A percentile compares a stretch with the other conserved stretches of the same genome.
Conservation (phyloP, 179 eudicot genomes). For the Spergularia azorica region DNA sequence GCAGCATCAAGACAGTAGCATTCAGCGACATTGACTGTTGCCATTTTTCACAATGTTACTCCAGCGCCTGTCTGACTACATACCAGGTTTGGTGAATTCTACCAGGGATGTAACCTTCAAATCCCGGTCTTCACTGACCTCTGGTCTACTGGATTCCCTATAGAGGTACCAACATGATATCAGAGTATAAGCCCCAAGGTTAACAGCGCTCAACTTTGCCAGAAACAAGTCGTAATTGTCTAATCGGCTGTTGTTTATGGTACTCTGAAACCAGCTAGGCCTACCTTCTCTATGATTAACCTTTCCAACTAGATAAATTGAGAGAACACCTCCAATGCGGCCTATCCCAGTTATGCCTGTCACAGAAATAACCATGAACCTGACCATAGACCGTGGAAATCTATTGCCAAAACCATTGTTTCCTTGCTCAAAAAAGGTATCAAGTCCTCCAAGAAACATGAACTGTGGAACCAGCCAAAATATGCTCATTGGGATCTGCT, state of each 20-base stretch:
- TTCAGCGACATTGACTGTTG: too few species aligned
- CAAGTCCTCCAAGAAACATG: conserved; percentile 2
- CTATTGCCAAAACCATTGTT: background rate
- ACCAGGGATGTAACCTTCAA: too few species aligned
- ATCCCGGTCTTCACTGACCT: background rate
- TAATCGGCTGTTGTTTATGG: conserved; percentile 52
- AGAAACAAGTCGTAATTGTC: conserved; percentile 64
- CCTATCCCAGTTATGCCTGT: background rate
- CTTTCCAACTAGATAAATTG: background rate
- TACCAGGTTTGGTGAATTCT: too few species aligned
- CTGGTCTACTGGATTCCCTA: conserved; percentile 18
- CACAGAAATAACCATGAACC: conserved; percentile 5
- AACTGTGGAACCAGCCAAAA: conserved; percentile 1
- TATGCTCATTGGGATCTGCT: background rate
- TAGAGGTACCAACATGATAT: conserved; percentile 34
- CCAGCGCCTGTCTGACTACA: too few species aligned
- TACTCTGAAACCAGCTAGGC: conserved; percentile 55
- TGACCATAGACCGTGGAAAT: background rate
- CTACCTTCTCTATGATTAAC: conserved; percentile 31
- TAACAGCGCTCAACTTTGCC: conserved; percentile 42
- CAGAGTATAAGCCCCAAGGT: conserved; percentile 36
- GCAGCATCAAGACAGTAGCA: conserved; percentile 53
- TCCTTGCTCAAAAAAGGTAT: background rate
- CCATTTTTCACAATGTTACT: too few species aligned
- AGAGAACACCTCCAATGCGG: background rate